A percentile compares a stretch with the other conserved stretches of the same genome.
Evolutionary conservation across 768 basidiomycete species (phyloP).

Genomic region (Lenzites betulinus): DNA sequence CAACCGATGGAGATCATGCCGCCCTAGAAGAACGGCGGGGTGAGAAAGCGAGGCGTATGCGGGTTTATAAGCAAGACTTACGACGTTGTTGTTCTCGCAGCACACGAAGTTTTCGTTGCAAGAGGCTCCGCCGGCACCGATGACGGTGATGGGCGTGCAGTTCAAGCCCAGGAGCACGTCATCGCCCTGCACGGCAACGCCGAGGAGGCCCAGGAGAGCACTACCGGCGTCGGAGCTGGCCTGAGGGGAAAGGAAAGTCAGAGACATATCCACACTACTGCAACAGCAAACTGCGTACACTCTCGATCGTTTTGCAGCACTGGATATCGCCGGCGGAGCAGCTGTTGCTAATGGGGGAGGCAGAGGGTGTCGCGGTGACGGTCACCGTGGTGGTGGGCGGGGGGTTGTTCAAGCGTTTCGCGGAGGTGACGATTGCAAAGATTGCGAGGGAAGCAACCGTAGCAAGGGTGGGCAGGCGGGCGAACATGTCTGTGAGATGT

Average conservation of each 20-base stretch:
- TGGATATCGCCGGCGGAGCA: conserved; percentile 16
- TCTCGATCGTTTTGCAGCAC: conserved; percentile 10
- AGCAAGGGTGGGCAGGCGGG: not conserved
- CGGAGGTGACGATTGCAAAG: not conserved
- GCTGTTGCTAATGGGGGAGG: not conserved
- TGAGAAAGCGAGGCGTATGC: not conserved
- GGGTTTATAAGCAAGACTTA: not conserved
- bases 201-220: conserved; percentile 6
- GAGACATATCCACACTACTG: not conserved
- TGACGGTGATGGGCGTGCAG: conserved; percentile 16
- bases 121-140: conserved; percentile 2
- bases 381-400: conserved; percentile 12
- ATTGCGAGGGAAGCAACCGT: not conserved
- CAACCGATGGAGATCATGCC: conserved; percentile 23
- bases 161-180: conserved; percentile 4
- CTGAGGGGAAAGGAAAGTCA: not conserved
- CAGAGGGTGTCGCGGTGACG: conserved; percentile 1
- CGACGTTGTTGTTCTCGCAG: conserved; percentile 18
- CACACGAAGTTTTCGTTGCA: conserved; percentile 10
- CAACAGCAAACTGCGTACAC: not conserved
- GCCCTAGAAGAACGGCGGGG: not conserved
- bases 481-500: not conserved
- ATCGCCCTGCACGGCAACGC: conserved; percentile 4
- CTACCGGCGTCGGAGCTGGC: not conserved
- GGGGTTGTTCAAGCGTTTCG: conserved; percentile 3